Conservation (phyloP, 2,329 filamentous ascomycete genomes). For the Shiraia sp. region DNA sequence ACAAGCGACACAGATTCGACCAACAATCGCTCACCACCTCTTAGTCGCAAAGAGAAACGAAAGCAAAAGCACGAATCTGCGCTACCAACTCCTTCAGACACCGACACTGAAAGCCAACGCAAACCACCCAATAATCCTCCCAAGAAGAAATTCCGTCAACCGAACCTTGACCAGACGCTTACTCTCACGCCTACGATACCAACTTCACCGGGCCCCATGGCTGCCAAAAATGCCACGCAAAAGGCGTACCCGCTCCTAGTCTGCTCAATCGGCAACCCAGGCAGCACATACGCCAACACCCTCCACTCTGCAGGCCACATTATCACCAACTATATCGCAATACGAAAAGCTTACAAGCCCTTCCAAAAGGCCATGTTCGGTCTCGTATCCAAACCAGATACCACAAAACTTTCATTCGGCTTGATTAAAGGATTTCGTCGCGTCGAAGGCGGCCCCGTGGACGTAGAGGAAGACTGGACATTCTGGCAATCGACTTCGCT, state of each 20-base stretch:
- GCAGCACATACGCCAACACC: slow-evolving; percentile 68
- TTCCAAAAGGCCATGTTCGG: slow-evolving; percentile 36
- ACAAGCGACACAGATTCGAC: slow-evolving; percentile 7
- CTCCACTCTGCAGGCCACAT: slow-evolving; percentile 88
- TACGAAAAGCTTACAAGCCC: slow-evolving; percentile 32
- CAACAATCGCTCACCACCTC: slow-evolving; percentile 4
- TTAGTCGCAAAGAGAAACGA: slow-evolving; percentile 31
- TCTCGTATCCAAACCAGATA: slow-evolving; percentile 31
- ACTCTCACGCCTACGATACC: slow-evolving; percentile 3
- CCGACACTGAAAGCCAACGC: slow-evolving; percentile 19
- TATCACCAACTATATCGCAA: slow-evolving; percentile 58
- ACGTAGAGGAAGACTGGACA: slow-evolving; percentile 54
- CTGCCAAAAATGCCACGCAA: slow-evolving; percentile 20
- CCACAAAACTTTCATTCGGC: slow-evolving; percentile 45
- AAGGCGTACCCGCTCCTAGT: slow-evolving; percentile 65
- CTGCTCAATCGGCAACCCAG: slow-evolving; percentile 84
- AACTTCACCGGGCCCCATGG: slow-evolving; percentile 25
- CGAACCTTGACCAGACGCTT: background rate
- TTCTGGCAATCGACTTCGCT: slow-evolving; percentile 74
- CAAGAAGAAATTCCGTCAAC: slow-evolving; percentile 10
- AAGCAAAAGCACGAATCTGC: slow-evolving; percentile 19
- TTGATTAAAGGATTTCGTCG: slow-evolving; percentile 48
- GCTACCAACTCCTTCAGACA: slow-evolving; percentile 21
- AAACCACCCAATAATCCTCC: slow-evolving; percentile 22
- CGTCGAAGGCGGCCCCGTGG: slow-evolving; percentile 4